Percentiles rank a stretch among this genome's conserved stretches.
phyloP scores from a whole-genome alignment of 805 yeast species.

The Wickerhamomyces hampshirensis region DNA sequence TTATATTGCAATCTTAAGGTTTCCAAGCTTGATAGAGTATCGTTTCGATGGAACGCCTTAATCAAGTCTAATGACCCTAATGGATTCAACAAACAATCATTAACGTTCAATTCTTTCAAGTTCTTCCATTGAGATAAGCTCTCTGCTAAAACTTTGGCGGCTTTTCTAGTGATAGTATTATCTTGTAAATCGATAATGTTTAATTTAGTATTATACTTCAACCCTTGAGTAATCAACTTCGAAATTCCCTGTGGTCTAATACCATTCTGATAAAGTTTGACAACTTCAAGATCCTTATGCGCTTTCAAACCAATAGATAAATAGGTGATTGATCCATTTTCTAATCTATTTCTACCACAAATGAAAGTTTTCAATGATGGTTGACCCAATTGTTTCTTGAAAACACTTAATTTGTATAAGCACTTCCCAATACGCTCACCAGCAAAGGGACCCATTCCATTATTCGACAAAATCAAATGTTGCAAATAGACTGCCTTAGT shows the following conservation, averaged over 20 bases:
- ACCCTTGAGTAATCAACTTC: constrained; percentile 67
- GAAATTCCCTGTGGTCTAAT: constrained; percentile 91
- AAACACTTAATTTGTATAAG: constrained; percentile 61
- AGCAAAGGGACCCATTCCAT: constrained; percentile 98
- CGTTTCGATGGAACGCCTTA: constrained; percentile 40
- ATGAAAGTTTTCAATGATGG: constrained; percentile 74
- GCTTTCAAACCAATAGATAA: constrained; percentile 81
- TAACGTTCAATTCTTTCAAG: constrained; percentile 74
- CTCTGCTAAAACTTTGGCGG: constrained; percentile 61
- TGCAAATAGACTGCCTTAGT: constrained; percentile 72
- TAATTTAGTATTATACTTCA: constrained; percentile 54
- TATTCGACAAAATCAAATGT: constrained; percentile 86
- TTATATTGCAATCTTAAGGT: constrained; percentile 78
- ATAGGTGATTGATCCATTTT: constrained; percentile 86
- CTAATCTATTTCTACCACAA: constrained; percentile 96
- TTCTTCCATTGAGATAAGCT: constrained; percentile 58
- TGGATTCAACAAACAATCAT: constrained; percentile 82
- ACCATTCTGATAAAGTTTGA: constrained; percentile 92
- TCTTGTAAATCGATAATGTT: constrained; percentile 84
- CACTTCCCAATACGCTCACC: constrained; percentile 93
- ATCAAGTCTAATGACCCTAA: constrained; percentile 62
- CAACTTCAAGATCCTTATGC: constrained; percentile 66
- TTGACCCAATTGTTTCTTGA: constrained; percentile 45
- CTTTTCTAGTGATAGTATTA: constrained; percentile 78
- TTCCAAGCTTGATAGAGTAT: constrained; percentile 40